These are phyloP conservation scores for Cladophialophora psammophila DNA, from an alignment of 2,329 filamentous ascomycete species.

Conservation along the genomic window DNA sequence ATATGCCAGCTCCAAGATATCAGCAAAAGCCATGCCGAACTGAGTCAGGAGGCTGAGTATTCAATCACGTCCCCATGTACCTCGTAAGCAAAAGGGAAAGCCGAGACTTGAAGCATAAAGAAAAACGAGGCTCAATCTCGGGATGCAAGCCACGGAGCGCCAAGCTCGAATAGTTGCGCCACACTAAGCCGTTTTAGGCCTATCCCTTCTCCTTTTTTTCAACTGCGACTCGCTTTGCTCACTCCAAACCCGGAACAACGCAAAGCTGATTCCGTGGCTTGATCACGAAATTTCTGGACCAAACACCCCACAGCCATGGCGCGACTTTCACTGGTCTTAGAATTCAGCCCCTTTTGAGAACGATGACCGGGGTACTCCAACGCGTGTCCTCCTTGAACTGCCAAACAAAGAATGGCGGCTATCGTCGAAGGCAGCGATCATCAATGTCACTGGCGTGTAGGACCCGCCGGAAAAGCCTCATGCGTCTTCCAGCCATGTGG, in stretches of 20 bases:
- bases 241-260: constrained; percentile 2
- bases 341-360: constrained; percentile 1
- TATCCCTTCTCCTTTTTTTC: constrained; percentile 24
- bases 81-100: neutral
- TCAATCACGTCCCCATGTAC: neutral
- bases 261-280: constrained; percentile 14
- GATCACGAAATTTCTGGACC: constrained; percentile 4
- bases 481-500: constrained; percentile 22
- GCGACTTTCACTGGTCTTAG: neutral
- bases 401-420: constrained; percentile 9
- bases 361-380: neutral
- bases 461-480: constrained; percentile 1
- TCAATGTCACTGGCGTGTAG: constrained; percentile 4
- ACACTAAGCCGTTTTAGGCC: constrained; percentile 6
- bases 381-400: neutral
- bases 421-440: neutral
- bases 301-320: constrained; percentile 1
- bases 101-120: neutral
- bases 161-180: constrained; percentile 19
- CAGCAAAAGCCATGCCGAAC: neutral
- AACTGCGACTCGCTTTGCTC: constrained; percentile 5
- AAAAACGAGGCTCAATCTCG: constrained; percentile 15
- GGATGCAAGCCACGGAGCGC: constrained; percentile 15
- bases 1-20: neutral
- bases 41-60: constrained; percentile 12